Evolutionary conservation across 2,329 filamentous ascomycete species (phyloP), one percentile per base, ranked within the genome.

Genomic region (Fusarium sterilihyphosum): DNA sequence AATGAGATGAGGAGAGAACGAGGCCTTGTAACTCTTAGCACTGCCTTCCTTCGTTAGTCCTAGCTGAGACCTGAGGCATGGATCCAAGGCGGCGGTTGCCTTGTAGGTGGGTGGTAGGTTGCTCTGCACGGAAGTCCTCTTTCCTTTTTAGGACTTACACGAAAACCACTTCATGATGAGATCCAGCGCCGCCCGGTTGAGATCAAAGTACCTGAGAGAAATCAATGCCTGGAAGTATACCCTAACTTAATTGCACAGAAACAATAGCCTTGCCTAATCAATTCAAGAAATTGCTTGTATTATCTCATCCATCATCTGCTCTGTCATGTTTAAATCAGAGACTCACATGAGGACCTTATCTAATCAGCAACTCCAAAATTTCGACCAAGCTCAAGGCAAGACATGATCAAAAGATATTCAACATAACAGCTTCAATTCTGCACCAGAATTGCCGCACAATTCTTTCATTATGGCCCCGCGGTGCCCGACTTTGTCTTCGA

Each of bases 401-500:
- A 47, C 58, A 58, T 70, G 60, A 63, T 63, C 58, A 29, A 40
- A 59, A 47, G 54, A 61, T 44, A 24, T 50, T 63, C 56, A 33
- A 61, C 67, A 44, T 58, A 56, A 57, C 63, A 62, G 40, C 53
- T 49, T 59, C 44, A 58, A 58, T 41, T 24, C 29, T 41, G 29
- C 61, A 26, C 50, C 24, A 47, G n/a, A 38, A 61, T 47, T 54
- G 47, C 75, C 54, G 53, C 38, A 60, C 40, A 53, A 50, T 61
- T 67, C 14, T 44, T 18, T 26, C 29, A 63, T 43, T 61, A 82
- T 82, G 80, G 77, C 78, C 50, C 74, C 76, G 24, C 75, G 80
- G 54, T 81, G 77, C 58, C 68, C 78, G 18, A 66, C 63, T 33
- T 41, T 67, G 17, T 70, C 73, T 4, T 72, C 76, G 10, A 80